Evolutionary conservation across 371 early-diverging fungal species (phyloP).

Genomic region (Mortierella sp.): DNA sequence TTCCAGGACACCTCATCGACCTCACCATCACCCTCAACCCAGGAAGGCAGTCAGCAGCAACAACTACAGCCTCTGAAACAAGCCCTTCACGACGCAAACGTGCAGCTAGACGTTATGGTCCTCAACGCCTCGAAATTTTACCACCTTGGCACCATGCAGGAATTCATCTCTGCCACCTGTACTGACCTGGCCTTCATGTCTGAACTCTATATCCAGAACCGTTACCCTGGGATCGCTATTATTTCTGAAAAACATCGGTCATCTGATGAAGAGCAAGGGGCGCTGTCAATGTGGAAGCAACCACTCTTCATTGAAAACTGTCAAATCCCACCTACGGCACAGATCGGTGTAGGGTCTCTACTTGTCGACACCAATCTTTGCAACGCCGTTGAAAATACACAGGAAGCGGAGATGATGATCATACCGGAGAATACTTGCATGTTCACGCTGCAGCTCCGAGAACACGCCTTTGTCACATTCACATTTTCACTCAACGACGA

Average conservation of each 20-base stretch:
- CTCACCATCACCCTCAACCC: neutral
- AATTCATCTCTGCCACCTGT: conserved; percentile 44
- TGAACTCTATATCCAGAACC: conserved; percentile 36
- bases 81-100: conserved; percentile 25
- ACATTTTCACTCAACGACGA: conserved; percentile 56
- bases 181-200: conserved; percentile 40
- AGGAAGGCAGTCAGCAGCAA: neutral
- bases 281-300: neutral
- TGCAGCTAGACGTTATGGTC: conserved; percentile 48
- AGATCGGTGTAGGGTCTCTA: conserved; percentile 20
- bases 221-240: conserved; percentile 1
- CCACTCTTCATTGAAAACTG: conserved; percentile 37
- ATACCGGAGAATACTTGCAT: conserved; percentile 32
- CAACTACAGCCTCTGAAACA: conserved; percentile 20
- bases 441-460: conserved; percentile 43
- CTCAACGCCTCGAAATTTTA: conserved; percentile 61
- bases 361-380: conserved; percentile 31
- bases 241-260: neutral
- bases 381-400: neutral
- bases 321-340: neutral
- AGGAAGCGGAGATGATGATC: neutral
- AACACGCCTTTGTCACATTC: conserved; percentile 49
- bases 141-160: conserved; percentile 59
- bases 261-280: neutral
- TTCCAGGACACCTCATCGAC: conserved; percentile 19